Conservation (phyloP, 2,329 filamentous ascomycete species). For the Paracoccidioides lutzii region DNA sequence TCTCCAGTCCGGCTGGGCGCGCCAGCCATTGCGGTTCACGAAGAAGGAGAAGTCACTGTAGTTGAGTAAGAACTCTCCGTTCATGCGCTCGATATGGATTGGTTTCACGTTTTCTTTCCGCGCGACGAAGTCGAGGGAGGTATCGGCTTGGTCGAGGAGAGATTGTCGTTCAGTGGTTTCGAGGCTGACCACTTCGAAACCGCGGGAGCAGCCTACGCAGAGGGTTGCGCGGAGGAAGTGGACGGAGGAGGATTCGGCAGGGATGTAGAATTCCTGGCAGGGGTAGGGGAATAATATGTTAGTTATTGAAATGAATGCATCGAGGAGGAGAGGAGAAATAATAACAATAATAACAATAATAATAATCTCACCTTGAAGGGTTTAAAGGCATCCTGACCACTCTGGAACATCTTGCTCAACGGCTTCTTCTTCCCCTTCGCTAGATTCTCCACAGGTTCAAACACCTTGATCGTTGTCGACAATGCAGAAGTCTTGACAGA, state of each 20-base stretch:
- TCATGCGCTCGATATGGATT: slow-evolving; percentile 93
- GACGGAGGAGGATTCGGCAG: slow-evolving; percentile 93
- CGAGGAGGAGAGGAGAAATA: too few species aligned
- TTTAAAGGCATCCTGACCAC: slow-evolving; percentile 85
- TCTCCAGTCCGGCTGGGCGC: slow-evolving; percentile 87
- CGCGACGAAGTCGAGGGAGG: slow-evolving; percentile 91
- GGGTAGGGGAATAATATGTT: too few species aligned
- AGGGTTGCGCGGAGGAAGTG: slow-evolving; percentile 95
- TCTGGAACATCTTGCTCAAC: slow-evolving; percentile 88
- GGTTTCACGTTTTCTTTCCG: slow-evolving; percentile 87
- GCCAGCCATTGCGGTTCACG: slow-evolving; percentile 96
- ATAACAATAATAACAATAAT: neutral
- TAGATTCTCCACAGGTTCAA: slow-evolving; percentile 90
- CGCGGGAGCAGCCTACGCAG: slow-evolving; percentile 87
- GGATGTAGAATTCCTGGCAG: slow-evolving; percentile 81
- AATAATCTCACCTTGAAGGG: slow-evolving; percentile 57
- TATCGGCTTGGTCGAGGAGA: slow-evolving; percentile 91
- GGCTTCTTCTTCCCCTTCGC: slow-evolving; percentile 91
- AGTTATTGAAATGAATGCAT: too few species aligned
- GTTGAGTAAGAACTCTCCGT: slow-evolving; percentile 92
- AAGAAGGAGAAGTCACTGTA: slow-evolving; percentile 99
- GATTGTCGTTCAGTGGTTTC: slow-evolving; percentile 98
- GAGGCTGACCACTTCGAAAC: slow-evolving; percentile 92
- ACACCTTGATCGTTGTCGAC: slow-evolving; percentile 97
- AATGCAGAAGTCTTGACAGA: slow-evolving; percentile 89